These are phyloP conservation scores for Claviceps maximensis DNA, from an alignment of 2,329 filamentous ascomycete genomes.

Conservation along the genomic window DNA sequence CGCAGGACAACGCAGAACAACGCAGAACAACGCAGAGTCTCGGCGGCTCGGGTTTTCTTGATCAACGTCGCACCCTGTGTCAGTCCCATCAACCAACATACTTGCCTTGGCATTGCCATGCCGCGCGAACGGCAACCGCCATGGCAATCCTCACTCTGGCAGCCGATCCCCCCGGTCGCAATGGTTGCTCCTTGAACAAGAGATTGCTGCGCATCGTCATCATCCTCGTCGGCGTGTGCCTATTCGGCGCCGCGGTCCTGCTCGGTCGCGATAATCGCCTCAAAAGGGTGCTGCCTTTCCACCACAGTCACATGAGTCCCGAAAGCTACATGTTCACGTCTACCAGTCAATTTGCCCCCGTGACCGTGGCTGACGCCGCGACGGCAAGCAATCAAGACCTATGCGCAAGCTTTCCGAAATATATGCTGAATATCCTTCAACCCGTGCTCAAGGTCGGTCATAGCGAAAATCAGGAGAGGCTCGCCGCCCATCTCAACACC, in stretches of 20 bases:
- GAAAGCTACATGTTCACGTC: conserved; percentile 17
- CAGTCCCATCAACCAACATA: background rate
- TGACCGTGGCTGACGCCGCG: conserved; percentile 13
- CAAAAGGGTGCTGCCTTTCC: conserved; percentile 6
- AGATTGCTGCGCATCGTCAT: conserved; percentile 17
- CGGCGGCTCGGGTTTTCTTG: too few relatives aligned
- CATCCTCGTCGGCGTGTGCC: conserved; percentile 11
- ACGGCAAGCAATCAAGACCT: conserved; percentile 15
- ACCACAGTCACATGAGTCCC: conserved; percentile 13
- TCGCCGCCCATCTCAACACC: conserved; percentile 33
- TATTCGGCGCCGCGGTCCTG: conserved; percentile 8
- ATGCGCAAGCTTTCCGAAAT: conserved; percentile 19
- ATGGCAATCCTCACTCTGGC: conserved; percentile 3
- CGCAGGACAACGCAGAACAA: too few relatives aligned
- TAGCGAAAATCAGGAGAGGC: conserved; percentile 10
- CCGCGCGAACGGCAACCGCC: background rate
- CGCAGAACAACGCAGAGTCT: too few relatives aligned
- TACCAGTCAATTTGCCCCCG: conserved; percentile 18
- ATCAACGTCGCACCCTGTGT: background rate
- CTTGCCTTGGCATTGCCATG: background rate
- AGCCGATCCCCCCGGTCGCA: conserved; percentile 3
- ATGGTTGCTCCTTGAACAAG: conserved; percentile 16
- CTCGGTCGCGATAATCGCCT: background rate
- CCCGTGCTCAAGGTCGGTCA: conserved; percentile 22
- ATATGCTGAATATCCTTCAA: conserved; percentile 18